Evolutionary conservation across 2,329 filamentous ascomycete species (phyloP).

Genomic region (Arthrinium phaeospermum): DNA sequence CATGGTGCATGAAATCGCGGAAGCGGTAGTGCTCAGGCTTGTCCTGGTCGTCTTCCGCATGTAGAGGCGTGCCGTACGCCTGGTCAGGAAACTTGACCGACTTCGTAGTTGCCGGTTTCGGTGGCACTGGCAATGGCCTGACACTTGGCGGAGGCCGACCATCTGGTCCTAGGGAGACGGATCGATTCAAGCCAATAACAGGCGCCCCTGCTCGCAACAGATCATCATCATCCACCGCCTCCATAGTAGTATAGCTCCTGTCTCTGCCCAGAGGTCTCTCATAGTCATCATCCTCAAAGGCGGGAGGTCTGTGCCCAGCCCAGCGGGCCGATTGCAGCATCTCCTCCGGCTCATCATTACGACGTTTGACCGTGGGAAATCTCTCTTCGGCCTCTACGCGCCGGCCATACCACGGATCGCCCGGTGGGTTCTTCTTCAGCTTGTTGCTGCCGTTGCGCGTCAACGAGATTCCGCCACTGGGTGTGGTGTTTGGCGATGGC

Average conservation of each 20-base stretch:
- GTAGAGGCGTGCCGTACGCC: conserved; percentile 28
- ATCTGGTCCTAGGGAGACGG: conserved; percentile 30
- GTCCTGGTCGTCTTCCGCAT: conserved; percentile 31
- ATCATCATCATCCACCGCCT: conserved; percentile 31
- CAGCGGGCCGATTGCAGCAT: neutral
- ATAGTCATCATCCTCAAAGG: conserved; percentile 24
- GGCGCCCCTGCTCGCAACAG: conserved; percentile 31
- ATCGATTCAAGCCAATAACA: conserved; percentile 32
- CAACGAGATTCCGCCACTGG: conserved; percentile 44
- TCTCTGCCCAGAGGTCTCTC: conserved; percentile 33
- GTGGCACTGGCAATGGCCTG: neutral
- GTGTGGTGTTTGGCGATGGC: conserved; percentile 36
- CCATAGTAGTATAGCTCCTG: conserved; percentile 28
- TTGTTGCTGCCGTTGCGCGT: conserved; percentile 62
- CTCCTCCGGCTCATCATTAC: conserved; percentile 20
- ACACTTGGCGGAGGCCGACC: neutral
- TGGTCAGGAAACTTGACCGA: conserved; percentile 40
- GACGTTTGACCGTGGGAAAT: conserved; percentile 29
- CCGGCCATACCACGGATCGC: conserved; percentile 52
- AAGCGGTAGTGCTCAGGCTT: conserved; percentile 32
- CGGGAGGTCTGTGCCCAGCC: neutral
- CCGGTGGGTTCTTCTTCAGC: conserved; percentile 61
- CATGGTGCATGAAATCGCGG: conserved; percentile 34
- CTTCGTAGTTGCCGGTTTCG: conserved; percentile 29
- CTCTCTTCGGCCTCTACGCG: conserved; percentile 51